phyloP scores from a whole-genome alignment of 129 eudicot genomes.

The Mikania micrantha region DNA sequence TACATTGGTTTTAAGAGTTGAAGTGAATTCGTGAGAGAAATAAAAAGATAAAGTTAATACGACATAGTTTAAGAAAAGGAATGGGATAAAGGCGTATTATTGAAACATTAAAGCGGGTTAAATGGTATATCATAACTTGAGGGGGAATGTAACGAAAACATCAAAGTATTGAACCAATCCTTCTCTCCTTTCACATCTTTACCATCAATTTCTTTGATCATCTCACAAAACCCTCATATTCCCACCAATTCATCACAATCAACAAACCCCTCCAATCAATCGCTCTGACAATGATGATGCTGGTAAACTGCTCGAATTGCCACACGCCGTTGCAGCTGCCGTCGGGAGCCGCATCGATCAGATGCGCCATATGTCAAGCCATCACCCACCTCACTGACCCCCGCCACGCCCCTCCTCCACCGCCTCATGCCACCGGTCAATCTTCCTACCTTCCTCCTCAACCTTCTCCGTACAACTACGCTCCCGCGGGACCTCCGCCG shows the following conservation, averaged over 20 bases:
- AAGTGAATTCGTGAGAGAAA: no score
- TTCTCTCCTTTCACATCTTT: background rate
- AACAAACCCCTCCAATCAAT: background rate
- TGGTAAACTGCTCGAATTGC: slow-evolving; percentile 70
- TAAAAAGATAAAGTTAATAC: no score
- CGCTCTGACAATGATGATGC: slow-evolving; percentile 46
- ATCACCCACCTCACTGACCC: slow-evolving; percentile 63
- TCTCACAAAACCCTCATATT: background rate
- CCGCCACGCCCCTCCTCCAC: slow-evolving; percentile 37
- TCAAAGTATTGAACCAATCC: background rate
- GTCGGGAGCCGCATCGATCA: slow-evolving; percentile 64
- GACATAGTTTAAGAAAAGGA: no score
- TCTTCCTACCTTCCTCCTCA: slow-evolving; percentile 26
- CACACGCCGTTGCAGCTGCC: slow-evolving; percentile 71
- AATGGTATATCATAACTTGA: no score
- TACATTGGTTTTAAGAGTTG: no score
- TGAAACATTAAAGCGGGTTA: no score
- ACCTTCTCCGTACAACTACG: slow-evolving; percentile 53
- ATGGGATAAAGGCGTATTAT: no score
- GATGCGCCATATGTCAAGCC: slow-evolving; percentile 79
- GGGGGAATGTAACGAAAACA: no score
- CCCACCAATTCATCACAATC: background rate
- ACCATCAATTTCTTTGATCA: slow-evolving; percentile 8
- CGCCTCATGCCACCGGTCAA: slow-evolving; percentile 15
- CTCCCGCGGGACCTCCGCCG: slow-evolving; percentile 77